A percentile compares a stretch with the other conserved stretches of the same genome.
Evolutionary conservation across 148 eudicot species (phyloP).

Genomic region (Rhododendron griersonianum): DNA sequence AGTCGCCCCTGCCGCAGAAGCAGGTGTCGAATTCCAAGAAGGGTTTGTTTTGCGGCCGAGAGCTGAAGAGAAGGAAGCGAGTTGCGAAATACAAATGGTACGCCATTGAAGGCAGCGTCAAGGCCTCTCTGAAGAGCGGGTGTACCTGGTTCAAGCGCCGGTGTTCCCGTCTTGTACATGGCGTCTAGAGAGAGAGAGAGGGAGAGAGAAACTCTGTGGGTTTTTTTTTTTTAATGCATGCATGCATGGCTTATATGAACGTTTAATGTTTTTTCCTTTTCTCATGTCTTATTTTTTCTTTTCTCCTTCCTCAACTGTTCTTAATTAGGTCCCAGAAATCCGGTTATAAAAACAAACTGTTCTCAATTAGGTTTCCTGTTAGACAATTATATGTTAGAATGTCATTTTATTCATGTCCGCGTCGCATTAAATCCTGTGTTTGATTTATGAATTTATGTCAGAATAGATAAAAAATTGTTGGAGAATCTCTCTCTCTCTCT

Average conservation of each 20-base stretch:
- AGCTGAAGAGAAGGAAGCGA: conserved; percentile 6
- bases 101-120: conserved; percentile 2
- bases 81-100: background rate
- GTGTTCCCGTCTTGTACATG: background rate
- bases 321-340: no score
- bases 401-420: background rate
- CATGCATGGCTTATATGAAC: background rate
- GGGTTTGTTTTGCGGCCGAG: background rate
- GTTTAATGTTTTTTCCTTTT: background rate
- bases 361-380: background rate
- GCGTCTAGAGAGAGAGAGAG: background rate
- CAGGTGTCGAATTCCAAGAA: no score
- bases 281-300: background rate
- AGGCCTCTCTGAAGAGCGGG: background rate
- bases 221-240: background rate
- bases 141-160: background rate
- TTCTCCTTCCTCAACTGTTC: background rate
- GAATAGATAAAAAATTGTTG: background rate
- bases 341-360: background rate
- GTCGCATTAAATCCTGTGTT: background rate
- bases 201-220: background rate
- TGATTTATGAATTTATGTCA: background rate
- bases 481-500: background rate
- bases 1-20: background rate
- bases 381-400: background rate